Conservation (phyloP, 148 eudicot species). For the Rhododendron henanense region DNA sequence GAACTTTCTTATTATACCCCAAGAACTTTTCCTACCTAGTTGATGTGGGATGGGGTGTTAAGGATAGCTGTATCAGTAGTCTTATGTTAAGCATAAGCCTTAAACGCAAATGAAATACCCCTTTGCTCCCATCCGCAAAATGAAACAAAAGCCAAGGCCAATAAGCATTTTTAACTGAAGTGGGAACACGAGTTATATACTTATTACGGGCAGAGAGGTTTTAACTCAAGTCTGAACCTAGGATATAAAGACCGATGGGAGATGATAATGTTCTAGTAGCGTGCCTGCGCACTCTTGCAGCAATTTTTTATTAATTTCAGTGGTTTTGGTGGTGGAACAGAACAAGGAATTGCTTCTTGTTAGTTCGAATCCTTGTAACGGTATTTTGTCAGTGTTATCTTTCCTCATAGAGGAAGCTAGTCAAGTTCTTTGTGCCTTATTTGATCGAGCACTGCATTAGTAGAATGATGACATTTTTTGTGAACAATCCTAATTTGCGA, state of each 20-base stretch:
- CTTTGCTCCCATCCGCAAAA: not conserved
- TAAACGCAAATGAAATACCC: not conserved
- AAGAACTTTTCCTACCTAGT: not conserved
- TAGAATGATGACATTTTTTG: not conserved
- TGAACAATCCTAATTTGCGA: not conserved
- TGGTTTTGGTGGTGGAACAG: not conserved
- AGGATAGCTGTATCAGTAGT: not conserved
- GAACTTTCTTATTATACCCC: not conserved
- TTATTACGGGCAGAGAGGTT: not conserved
- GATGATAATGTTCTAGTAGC: not conserved
- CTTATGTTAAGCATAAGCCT: not conserved
- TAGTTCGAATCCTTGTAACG: not conserved
- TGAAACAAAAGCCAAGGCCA: not conserved
- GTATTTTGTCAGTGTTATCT: not conserved
- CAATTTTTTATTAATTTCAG: not conserved
- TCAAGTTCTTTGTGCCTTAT: not conserved
- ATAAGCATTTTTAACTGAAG: not conserved
- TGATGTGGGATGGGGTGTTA: not conserved
- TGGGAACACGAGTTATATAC: not conserved
- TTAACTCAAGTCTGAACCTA: not conserved
- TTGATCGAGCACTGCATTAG: not conserved
- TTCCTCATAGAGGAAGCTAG: not conserved
- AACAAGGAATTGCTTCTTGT: not conserved
- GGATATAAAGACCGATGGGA: not conserved
- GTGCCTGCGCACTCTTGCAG: not conserved